Conservation (phyloP, 2,329 filamentous ascomycete species). For the Rhexocercosporidium sp. region DNA sequence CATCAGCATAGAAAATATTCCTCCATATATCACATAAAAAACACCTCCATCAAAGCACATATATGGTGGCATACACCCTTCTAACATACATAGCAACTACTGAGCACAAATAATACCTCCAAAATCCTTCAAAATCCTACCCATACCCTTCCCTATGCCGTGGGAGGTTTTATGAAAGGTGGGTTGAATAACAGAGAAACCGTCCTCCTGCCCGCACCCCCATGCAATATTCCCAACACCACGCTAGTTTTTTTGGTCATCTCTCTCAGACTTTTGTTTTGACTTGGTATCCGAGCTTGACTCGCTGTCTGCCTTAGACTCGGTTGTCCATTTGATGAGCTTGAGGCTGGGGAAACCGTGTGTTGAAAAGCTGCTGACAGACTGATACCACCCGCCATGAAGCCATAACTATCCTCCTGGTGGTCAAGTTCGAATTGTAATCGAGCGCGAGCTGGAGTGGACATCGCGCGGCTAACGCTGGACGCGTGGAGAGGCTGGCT, state of each 20-base stretch:
- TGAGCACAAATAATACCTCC: not conserved
- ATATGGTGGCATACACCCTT: not conserved
- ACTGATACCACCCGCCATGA: constrained; percentile 14
- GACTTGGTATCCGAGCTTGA: not conserved
- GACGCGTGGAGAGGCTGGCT: not conserved
- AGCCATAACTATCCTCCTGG: not conserved
- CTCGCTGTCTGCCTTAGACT: not conserved
- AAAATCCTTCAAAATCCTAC: not conserved
- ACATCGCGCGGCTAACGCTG: not conserved
- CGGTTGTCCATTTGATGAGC: not conserved
- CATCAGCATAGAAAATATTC: too few relatives aligned
- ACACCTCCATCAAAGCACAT: not conserved
- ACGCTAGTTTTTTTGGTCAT: constrained; percentile 21
- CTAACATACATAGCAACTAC: not conserved
- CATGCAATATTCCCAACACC: constrained; percentile 20
- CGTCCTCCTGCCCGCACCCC: constrained; percentile 11
- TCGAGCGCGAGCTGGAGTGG: not conserved
- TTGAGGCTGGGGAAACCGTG: constrained; percentile 1
- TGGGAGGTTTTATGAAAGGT: constrained; percentile 8
- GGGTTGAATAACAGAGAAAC: not conserved
- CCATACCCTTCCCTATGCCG: not conserved
- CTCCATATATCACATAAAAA: not conserved
- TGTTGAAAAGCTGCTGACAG: constrained; percentile 5
- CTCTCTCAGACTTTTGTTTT: constrained; percentile 15
- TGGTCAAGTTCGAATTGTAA: constrained; percentile 1